Percentiles rank a stretch among this genome's conserved stretches.
phyloP scores from a whole-genome alignment of 2,329 filamentous ascomycete species.

The Clarireedia monteithiana region DNA sequence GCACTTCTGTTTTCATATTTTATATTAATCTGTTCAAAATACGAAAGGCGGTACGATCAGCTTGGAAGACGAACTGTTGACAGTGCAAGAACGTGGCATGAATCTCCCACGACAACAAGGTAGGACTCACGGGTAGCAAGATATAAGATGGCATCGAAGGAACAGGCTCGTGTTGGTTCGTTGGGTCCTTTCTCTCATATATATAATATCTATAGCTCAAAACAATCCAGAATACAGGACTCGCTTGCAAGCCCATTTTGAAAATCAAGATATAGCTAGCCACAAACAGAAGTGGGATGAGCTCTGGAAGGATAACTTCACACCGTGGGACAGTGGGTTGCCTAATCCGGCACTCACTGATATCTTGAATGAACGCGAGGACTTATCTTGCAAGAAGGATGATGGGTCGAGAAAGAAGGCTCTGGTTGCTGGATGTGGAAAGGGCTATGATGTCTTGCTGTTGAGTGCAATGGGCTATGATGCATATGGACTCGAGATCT shows the following conservation, averaged over 20 bases:
- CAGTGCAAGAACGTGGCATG: too few species aligned
- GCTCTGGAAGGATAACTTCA: constrained; percentile 37
- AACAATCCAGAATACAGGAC: constrained; percentile 18
- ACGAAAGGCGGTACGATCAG: too few species aligned
- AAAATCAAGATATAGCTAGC: constrained; percentile 2
- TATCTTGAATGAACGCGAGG: constrained; percentile 37
- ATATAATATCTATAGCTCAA: not conserved
- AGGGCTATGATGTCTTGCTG: constrained; percentile 73
- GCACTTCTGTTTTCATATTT: too few species aligned
- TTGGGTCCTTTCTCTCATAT: not conserved
- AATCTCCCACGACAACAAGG: too few species aligned
- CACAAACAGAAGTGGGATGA: constrained; percentile 37
- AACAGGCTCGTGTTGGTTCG: not conserved
- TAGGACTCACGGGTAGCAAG: too few species aligned
- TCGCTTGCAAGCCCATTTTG: constrained; percentile 24
- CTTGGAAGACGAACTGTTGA: too few species aligned
- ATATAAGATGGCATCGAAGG: not conserved
- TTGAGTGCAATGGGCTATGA: constrained; percentile 71
- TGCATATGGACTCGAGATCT: constrained; percentile 62
- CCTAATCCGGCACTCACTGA: constrained; percentile 48
- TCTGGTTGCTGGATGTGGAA: constrained; percentile 74
- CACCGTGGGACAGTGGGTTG: constrained; percentile 50
- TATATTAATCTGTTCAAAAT: too few species aligned
- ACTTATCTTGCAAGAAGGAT: constrained; percentile 28
- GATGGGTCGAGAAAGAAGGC: constrained; percentile 40